phyloP scores from a whole-genome alignment of 2,329 filamentous ascomycete genomes.

The Ceratocystis papillata region DNA sequence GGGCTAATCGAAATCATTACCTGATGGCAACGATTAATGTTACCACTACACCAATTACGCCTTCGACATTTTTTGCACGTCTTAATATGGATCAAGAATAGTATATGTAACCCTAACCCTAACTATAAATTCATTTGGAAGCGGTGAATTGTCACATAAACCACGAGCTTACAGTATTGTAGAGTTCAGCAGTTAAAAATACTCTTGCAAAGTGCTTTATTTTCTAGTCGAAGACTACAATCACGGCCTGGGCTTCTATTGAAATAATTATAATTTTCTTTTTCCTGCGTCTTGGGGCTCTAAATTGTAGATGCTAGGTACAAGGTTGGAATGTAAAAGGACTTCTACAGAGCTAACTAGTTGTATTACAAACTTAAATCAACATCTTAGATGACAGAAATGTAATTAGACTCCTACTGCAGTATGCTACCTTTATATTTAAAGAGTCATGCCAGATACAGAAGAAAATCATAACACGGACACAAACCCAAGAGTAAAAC shows the following conservation, averaged over 20 bases:
- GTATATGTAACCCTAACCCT: neutral
- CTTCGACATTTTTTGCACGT: neutral
- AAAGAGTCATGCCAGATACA: neutral
- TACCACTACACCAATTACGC: slow-evolving; percentile 17
- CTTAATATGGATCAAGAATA: neutral
- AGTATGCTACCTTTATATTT: slow-evolving; percentile 16
- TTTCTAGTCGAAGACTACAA: too few species aligned
- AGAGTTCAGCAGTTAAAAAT: too few species aligned
- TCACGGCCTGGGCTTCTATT: too few species aligned
- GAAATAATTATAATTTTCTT: too few species aligned
- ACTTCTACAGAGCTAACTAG: too few species aligned
- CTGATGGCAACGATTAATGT: slow-evolving; percentile 18
- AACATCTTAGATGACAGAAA: slow-evolving; percentile 3
- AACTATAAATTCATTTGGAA: neutral
- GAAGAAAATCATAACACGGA: slow-evolving; percentile 3
- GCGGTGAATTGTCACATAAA: neutral
- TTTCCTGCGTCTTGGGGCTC: too few species aligned
- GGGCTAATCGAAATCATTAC: slow-evolving; percentile 21
- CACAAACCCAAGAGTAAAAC: too few species aligned
- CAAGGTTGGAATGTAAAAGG: too few species aligned
- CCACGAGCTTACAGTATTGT: neutral
- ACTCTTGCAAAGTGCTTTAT: too few species aligned
- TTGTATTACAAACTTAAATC: neutral
- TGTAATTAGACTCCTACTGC: neutral
- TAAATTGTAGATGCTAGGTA: too few species aligned